Percentiles rank a stretch among this genome's conserved stretches.
phyloP scores from a whole-genome alignment of 2,329 filamentous ascomycete genomes.

The Ophiostoma ulmi region DNA sequence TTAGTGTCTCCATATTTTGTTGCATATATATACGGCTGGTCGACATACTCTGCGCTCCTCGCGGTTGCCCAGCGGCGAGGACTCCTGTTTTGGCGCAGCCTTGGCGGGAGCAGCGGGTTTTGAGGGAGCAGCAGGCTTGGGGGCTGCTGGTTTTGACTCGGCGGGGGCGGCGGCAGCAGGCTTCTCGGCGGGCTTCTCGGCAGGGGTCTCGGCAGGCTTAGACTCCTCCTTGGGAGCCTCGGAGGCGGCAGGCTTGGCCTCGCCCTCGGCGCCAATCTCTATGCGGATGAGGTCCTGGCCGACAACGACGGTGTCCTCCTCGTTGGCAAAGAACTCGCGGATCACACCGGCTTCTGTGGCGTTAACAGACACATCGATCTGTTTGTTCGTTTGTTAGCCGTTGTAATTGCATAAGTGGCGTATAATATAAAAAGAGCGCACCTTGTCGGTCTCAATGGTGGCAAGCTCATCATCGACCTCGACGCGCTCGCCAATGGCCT shows the following conservation, averaged over 20 bases:
- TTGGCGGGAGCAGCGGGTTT: conserved; percentile 30
- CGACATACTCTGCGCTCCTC: conserved; percentile 78
- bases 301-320: conserved; percentile 92
- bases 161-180: conserved; percentile 23
- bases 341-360: conserved; percentile 85
- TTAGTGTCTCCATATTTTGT: neutral
- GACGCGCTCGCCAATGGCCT: conserved; percentile 86
- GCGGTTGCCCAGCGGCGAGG: conserved; percentile 59
- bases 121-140: conserved; percentile 34
- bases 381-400: conserved; percentile 10
- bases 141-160: conserved; percentile 33
- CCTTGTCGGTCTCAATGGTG: conserved; percentile 98
- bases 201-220: conserved; percentile 16
- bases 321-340: conserved; percentile 83
- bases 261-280: conserved; percentile 63
- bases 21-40: neutral
- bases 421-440: conserved; percentile 37
- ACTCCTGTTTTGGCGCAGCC: conserved; percentile 31
- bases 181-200: conserved; percentile 18
- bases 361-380: conserved; percentile 97
- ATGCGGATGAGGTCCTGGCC: conserved; percentile 86
- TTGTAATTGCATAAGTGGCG: neutral
- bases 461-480: conserved; percentile 97
- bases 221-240: conserved; percentile 32
- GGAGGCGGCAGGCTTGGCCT: conserved; percentile 38